Base-by-base conservation (phyloP, 2,329 filamentous ascomycete species). In the Phyllosticta citribraziliensis region DNA sequence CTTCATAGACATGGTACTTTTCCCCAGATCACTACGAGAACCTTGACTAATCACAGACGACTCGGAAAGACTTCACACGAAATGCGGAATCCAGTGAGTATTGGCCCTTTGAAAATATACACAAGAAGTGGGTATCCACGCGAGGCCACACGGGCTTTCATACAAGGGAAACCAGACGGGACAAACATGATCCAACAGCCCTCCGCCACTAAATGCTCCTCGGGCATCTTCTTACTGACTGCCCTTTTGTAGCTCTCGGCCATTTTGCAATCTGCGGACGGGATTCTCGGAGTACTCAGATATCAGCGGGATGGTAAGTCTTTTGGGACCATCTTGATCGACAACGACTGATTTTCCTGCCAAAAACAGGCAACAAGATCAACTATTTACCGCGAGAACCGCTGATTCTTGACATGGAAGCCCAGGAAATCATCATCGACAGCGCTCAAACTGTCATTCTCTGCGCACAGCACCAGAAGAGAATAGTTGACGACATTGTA, bases 391-490 rank as follows among this genome's bases (percentile, higher is more conserved):
- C 54, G 63, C 11, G 55, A 63, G 5, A 4, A n/a, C 62, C 63
- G 12, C 63, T 64, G 5, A 30, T 55, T 10, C 17, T 52, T 52
- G 62, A 35, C 24, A 17, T 17, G 24, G 60, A 56, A 12, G 11
- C 55, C 5, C 59, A 60, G 24, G 57, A 58, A 22, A 51, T 33
- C 35, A 53, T 62, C 55, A 35, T 66, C 2, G 69, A 70, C 12
- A 61, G 65, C 22, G 64, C 66, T 1, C 63, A 67, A 10, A 69
- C 68, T 0, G 69, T 71, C n/a, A 60, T 67, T 10, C 64, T 72
- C 11, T 73, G 72, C 57, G 67, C 68, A 2, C 67, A 71, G 55
- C 72, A 74, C 58, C 70, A 72, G 55, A 72, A 73, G 60, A 65
- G 67, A 0, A 72, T 73, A 22, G 68, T 63, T n/a, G 61, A 63